phyloP scores from a whole-genome alignment of 108 stramenopile species.

The Cyclotella atomus region DNA sequence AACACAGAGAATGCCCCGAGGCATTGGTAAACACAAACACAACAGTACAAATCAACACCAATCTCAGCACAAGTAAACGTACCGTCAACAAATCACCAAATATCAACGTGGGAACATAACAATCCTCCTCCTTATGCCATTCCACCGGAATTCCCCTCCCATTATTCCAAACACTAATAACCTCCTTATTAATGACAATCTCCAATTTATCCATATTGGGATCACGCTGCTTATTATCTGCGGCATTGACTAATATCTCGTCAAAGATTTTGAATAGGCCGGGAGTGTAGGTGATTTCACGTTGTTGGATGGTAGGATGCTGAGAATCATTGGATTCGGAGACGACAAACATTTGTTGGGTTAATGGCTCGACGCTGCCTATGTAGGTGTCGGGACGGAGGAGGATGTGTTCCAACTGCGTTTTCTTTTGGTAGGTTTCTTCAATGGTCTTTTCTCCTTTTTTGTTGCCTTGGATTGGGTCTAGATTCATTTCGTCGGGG shows the following conservation, averaged over 20 bases:
- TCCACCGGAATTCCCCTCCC: constrained; percentile 90
- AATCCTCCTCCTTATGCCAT: constrained; percentile 79
- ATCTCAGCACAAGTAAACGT: not conserved
- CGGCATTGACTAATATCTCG: constrained; percentile 99
- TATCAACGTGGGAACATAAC: constrained; percentile 95
- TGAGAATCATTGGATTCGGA: constrained; percentile 47
- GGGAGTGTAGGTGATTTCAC: constrained; percentile 90
- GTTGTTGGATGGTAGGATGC: constrained; percentile 63
- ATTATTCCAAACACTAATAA: constrained; percentile 98
- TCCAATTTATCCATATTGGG: constrained; percentile 94
- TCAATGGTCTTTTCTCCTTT: constrained; percentile 78
- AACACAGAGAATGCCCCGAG: too few species aligned
- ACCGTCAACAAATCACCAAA: constrained; percentile 53
- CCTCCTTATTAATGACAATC: constrained; percentile 73
- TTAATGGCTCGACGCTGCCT: constrained; percentile 71
- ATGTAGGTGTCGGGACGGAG: constrained; percentile 99
- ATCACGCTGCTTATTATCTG: constrained; percentile 99
- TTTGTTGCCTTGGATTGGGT: not conserved
- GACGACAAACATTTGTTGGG: constrained; percentile 93
- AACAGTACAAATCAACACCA: not conserved
- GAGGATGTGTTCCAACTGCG: constrained; percentile 98
- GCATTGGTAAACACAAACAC: too few species aligned
- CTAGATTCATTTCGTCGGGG: not conserved
- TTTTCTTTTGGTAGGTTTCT: constrained; percentile 96
- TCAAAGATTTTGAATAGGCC: constrained; percentile 99